Base-by-base conservation (phyloP, 768 basidiomycete genomes). In the Amanita inopinata region DNA sequence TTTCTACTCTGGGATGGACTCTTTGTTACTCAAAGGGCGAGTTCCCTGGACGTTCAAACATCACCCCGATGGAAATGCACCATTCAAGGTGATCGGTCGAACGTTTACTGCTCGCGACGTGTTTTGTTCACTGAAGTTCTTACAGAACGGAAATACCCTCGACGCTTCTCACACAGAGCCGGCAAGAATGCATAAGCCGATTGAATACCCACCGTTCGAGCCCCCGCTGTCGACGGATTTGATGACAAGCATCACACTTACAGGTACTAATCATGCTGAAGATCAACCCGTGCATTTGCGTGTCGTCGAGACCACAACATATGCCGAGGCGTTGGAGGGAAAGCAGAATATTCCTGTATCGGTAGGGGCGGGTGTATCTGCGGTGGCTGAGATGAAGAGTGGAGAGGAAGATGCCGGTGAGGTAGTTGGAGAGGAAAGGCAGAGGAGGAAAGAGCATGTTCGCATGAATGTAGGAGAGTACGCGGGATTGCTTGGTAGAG, bases 181-280 rank as follows among this genome's bases (percentile, higher is more conserved):
- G 11, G 83, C 88, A 0, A 65, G 65, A 44, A 63, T 70, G 33
- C 81, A 75, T 58, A 69, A 73, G 51, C 85, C 85, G 0, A 92
- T 93, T 53, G 70, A 77, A 4, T 96, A 97, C 61, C 93, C 93
- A 0, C 63, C 78, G 3, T 88, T 86, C 39, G 80, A 97, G 56
- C 78, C 92, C 1, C 87, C 90, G 5, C 67, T 98, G 10, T 90
- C 88, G 4, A 97, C 94, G 20, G 94, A 98, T 57, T 67, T 99
- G 53, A 70, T 98, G 59, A 98, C 90, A 0, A 85, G 84, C 24
- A 73, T 99, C 27, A 72, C 86, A 2, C 71, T 96, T 33, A 96
- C 94, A 5, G 88, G 86, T 0, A 97, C 94, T 11, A 94, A 94
- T 56, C 94, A 98, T 55, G 81, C 85, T n/a, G 94, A 99, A 58